Conservation (phyloP, 805 yeast species). For the Ascoidea tarda region DNA sequence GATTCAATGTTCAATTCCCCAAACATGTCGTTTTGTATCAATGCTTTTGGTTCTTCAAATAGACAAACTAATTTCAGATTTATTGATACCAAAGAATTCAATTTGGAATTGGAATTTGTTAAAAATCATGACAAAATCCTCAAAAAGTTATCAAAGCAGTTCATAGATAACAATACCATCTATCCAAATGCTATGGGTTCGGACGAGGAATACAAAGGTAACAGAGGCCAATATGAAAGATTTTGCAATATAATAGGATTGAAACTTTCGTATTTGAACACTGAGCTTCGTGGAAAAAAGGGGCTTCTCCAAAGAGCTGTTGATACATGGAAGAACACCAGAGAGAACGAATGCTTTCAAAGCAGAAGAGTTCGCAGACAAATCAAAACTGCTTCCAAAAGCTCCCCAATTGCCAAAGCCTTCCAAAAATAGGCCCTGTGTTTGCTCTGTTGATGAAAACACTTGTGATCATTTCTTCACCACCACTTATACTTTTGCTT, state of each 20-base stretch:
- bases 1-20: conserved; percentile 7
- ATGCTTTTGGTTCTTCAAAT: too few relatives aligned
- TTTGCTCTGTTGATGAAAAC: too few relatives aligned
- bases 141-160: conserved; percentile 16
- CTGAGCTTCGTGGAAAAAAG: conserved; percentile 25
- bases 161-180: conserved; percentile 26
- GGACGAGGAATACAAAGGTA: conserved; percentile 26
- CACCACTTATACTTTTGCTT: too few relatives aligned
- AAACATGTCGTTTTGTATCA: conserved; percentile 1
- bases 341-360: conserved; percentile 24
- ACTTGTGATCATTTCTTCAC: too few relatives aligned
- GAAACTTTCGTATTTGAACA: conserved; percentile 28
- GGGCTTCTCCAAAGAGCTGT: conserved; percentile 39
- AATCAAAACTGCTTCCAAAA: neutral
- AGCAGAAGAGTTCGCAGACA: conserved; percentile 27
- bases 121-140: conserved; percentile 1
- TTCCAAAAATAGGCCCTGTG: too few relatives aligned
- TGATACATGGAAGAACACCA: conserved; percentile 35
- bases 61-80: too few relatives aligned
- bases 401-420: too few relatives aligned
- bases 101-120: neutral
- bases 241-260: conserved; percentile 35
- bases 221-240: conserved; percentile 29
- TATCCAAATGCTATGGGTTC: conserved; percentile 34
- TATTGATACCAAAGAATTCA: too few relatives aligned